Evolutionary conservation across 1,139 yeast species (phyloP), one percentile per base, ranked within the genome.

Genomic region (Tardiomyces blankii): DNA sequence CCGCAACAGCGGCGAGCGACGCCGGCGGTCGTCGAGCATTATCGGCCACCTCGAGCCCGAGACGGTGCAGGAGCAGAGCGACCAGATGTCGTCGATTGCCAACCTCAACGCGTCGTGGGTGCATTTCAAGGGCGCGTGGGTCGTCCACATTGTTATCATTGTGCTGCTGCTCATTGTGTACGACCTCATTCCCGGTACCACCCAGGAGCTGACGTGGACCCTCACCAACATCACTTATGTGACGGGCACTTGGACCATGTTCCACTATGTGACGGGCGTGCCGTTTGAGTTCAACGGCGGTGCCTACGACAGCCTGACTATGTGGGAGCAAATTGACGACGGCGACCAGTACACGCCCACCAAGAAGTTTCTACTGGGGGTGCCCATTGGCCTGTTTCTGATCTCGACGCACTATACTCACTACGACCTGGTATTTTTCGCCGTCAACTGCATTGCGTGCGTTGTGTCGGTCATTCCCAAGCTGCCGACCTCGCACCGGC

Each of bases 281-380:
- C 98, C 98, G 1, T 91, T 91, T 64, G 98, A 91, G 56, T 88
- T 89, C 69, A 89, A 89, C 62, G 82, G 86, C 39, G 98, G 98
- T 40, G 97, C 97, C 0, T 91, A 84, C 65, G 98, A 91, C 63
- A 82, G 87, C 60, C 74, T 91, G 57, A 91, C 96, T 27, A 86
- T 91, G 96, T 91, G 98, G 98, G 98, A 91, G 66, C 98, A 91
- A 66, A 82, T 91, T 53, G 96, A 91, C 65, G 82, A 89, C 58
- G 98, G 97, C 50, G 96, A 88, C 61, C 95, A 88, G 64, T 91
- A 89, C 64, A 91, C 98, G 0, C 98, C 98, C 5, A 81, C 96
- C 25, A 88, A 91, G 71, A 91, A 91, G 66, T 91, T 88, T 61
- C 71, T 91, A 56, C 77, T 89, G 69, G 79, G 86, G 49, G 96